Evolutionary conservation across 106 monocot genomes (phyloP), one percentile per base, ranked within the genome.

Genomic region (Acanthochlamys bracteata): DNA sequence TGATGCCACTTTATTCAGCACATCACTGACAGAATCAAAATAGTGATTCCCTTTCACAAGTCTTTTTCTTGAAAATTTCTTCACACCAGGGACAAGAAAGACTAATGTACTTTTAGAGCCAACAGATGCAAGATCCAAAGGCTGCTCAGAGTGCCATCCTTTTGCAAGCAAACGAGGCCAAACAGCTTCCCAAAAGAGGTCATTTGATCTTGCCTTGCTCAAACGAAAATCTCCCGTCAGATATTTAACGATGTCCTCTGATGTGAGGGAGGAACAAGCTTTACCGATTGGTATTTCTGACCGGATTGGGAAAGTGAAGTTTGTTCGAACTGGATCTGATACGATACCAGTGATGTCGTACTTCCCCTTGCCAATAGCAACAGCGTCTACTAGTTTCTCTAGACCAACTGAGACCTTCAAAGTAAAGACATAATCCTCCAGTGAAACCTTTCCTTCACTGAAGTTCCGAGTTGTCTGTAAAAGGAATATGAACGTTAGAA

Each of bases 181-280:
- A 11, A 96, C 82, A 22, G 96, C 90, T 61, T 96, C 96, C 90
- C 96, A 91, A 66, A 96, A 96, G 6, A 96, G 78, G 76, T 96
- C 96, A 75, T 83, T 88, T 17, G 91, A 87, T 53, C 66, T 80
- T 24, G 84, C 81, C 71, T 91, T 96, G 75, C 96, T 90, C 53
- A 96, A 59, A 55, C 96, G 82, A 56, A 79, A 91, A 78, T 81
- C 80, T 64, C 90, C 96, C 8, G 87, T 96, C 20, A 96, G 70
- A 78, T 82, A 88, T 49, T 80, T 91, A 56, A 96, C 65, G 24
- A 96, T 87, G 16, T 80, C 82, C 45, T 40, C 82, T 46, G 80
- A 61, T 22, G 80, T 71, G 20, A 96, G 87, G 54, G 78, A 85
- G 57, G 87, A 85, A 27, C 80, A 91, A 19, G 73, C 81, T 75